Evolutionary conservation across 2,329 filamentous ascomycete genomes (phyloP).

Genomic region (Apiospora arundinis): DNA sequence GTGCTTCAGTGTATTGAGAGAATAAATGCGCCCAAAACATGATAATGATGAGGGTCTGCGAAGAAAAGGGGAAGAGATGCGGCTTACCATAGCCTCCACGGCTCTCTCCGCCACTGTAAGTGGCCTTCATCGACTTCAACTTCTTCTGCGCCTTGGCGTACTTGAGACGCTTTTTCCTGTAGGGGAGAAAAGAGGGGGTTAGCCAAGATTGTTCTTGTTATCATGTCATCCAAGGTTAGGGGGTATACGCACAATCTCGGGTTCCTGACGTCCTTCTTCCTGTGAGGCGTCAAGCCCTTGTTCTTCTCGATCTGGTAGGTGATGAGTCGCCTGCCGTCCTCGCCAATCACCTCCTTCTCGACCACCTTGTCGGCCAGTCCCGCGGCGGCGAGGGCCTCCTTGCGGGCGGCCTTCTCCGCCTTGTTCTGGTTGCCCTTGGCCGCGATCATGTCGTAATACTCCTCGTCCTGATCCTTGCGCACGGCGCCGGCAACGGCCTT

Average conservation of each 20-base stretch:
- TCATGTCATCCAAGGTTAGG: background rate
- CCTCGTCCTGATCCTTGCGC: constrained; percentile 65
- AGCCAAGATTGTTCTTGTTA: background rate
- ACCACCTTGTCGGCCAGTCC: constrained; percentile 69
- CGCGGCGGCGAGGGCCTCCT: constrained; percentile 64
- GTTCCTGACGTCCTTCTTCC: constrained; percentile 72
- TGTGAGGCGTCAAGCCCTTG: constrained; percentile 65
- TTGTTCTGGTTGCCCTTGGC: constrained; percentile 73
- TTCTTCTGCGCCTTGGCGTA: constrained; percentile 98
- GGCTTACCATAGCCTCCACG: constrained; percentile 75
- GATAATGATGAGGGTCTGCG: background rate
- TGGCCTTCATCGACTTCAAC: constrained; percentile 81
- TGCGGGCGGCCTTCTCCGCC: constrained; percentile 69
- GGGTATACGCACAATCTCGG: constrained; percentile 10
- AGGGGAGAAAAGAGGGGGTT: background rate
- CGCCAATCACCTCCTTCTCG: constrained; percentile 72
- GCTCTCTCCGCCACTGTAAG: constrained; percentile 86
- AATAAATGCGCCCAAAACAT: background rate
- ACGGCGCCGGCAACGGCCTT: constrained; percentile 56
- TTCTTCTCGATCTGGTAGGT: constrained; percentile 97
- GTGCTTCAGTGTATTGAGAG: background rate
- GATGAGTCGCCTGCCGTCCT: constrained; percentile 91
- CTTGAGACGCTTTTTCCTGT: constrained; percentile 35
- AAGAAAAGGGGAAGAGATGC: background rate
- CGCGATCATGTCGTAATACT: constrained; percentile 91